Evolutionary conservation across 345 rosid genomes (phyloP), one percentile per base, ranked within the genome.

Genomic region (Citrus medica): DNA sequence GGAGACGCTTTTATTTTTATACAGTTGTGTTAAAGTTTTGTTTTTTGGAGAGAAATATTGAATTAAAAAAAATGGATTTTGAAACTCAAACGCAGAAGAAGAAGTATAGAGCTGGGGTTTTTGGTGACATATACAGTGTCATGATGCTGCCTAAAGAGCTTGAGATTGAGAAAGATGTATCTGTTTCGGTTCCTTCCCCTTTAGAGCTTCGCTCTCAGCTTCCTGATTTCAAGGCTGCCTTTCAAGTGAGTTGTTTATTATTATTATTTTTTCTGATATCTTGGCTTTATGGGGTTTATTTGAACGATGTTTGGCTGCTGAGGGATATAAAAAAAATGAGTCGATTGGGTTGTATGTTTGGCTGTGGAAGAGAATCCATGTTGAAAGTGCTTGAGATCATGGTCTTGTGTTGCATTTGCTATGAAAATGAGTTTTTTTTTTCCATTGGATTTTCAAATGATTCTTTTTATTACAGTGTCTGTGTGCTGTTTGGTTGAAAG

Each of bases 131-230:
- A 38, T 77, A 73, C 80, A 82, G 82, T 12, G 76, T 74, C 80
- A 83, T 88, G 84, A 85, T 90, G 83, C 87, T 90, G 71, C 92
- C 98, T 13, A 93, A 91, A 78, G 93, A 88, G 58, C 74, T 89
- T 63, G 87, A 83, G 9, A 78, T 87, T 71, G 85, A 85, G 22
- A 94, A 92, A 71, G 87, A 82, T 79, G 25, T 79, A 67, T 69
- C 86, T 80, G 74, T 89, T 53, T 59, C 27, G 79, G 35, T 81
- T 73, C 65, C 86, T 78, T 76, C 90, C 76, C 82, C 90, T 69
- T 78, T 87, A 69, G 87, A 89, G 72, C 86, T 86, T 42, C 94
- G 89, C 9, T 84, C 87, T 82, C 96, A 87, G 72, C 76, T 87
- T 27, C 96, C 97, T 74, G 92, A 92, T 82, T 79, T 93, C 12